Evolutionary conservation across 129 eudicot species (phyloP), one percentile per base, ranked within the genome.

Genomic region (Helianthus annuus): DNA sequence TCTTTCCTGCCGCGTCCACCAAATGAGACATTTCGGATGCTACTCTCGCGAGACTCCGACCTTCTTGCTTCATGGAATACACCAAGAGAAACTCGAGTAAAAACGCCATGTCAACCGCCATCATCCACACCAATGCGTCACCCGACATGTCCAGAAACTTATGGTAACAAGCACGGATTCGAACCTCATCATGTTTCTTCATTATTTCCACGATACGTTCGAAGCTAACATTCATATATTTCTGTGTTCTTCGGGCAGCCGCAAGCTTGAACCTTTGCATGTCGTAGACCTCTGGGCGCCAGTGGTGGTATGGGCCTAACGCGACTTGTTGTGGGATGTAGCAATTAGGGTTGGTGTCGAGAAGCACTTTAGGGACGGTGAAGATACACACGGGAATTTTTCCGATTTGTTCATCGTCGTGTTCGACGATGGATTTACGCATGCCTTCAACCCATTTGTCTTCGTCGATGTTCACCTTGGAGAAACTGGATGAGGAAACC

Each of bases 271-370:
- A 61, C 51, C 66, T 56, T 15, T 78, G 75, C 80, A 74, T 68
- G 13, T 8, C 58, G 22, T 69, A 59, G 32, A 83, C 64, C 4
- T 69, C 83, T 5, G 74, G 68, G 1, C 75, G 83, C 32, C 76
- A 76, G 48, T 70, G 76, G 73, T 88, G 96, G 53, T 78, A 88
- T 3, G 96, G 95, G 65, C 91, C 91, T 61, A 88, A 44, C 3
- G 86, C 77, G 12, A 86, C 72, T 51, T 70, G 75, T 34, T 89
- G 89, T 19, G 96, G 96, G 0, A 54, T 24, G 66, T 83, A 89
- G 34, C 74, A 78, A 56, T 84, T 72, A 0, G 87, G 87, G 19
- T 77, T 61, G 36, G 59, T 76, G 19, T 51, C 74, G 24, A 76
- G n/a, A 6, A 87, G 82, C 40, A 76, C 16, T 67, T 87, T 79